Base-by-base conservation (phyloP, 2,329 filamentous ascomycete genomes). In the Clonostachys sp. region DNA sequence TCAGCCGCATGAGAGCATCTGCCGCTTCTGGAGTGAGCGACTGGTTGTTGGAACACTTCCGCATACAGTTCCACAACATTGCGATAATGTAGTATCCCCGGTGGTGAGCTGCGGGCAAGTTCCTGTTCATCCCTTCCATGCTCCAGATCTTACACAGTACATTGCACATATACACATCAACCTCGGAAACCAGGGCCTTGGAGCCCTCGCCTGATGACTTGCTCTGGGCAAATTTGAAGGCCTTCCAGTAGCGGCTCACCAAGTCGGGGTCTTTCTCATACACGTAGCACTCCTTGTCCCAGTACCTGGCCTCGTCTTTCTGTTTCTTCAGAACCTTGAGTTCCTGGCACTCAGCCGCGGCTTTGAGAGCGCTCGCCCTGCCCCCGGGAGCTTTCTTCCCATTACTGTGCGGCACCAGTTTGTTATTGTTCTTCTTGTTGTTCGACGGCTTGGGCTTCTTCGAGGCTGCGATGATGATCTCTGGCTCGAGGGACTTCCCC, bases 401-500 rank as follows among this genome's bases (percentile, higher is more conserved):
- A 8, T 39, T n/a, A 7, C 17, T n/a, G 4, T 39, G 36, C 36
- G 36, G 36, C 36, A n/a, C 17, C 12, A 12, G 8, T 3, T 60
- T 8, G 18, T 42, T 24, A 6, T 45, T 44, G 6, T 46, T 41
- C 13, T 45, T 53, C 49, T 12, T 50, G 48, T 53, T 52, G 20
- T 44, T 53, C 46, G n/a, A 13, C 50, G 43, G 24, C 45, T 5
- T 43, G 12, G 45, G 12, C 33, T 40, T 41, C n/a, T 45, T 45
- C 7, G 36, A 50, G n/a, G 56, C 50, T 17, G 78, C 73, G 2
- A 84, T 75, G 44, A 89, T 78, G 5, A 71, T 79, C 58, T 89
- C 83, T 0, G 83, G 83, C 20, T 85, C 73, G 6, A 89, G 71
- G 3, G 68, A 69, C 52, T 82, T 86, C 4, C 84, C 84, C 3